Conservation (phyloP, 306 rosid genomes). For the Castanopsis chinensis region DNA sequence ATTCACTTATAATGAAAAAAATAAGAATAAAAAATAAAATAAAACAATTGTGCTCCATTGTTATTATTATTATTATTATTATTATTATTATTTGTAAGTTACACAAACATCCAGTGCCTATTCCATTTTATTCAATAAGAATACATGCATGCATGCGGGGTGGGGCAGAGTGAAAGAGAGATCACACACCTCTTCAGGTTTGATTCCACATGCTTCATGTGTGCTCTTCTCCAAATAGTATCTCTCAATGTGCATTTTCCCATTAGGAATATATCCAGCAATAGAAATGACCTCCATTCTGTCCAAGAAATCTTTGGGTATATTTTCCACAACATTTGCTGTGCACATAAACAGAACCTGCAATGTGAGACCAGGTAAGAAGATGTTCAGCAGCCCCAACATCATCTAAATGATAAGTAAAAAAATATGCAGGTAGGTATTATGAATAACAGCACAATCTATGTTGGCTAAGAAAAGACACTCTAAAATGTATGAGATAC, state of each 20-base stretch:
- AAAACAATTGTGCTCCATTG: no score
- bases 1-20: slow-evolving; percentile 1
- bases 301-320: slow-evolving; percentile 93
- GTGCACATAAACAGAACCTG: slow-evolving; percentile 99
- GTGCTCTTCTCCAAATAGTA: slow-evolving; percentile 93
- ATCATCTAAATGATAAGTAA: background rate
- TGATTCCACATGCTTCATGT: slow-evolving; percentile 91
- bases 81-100: no score
- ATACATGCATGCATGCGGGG: slow-evolving; percentile 10
- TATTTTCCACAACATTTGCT: slow-evolving; percentile 87
- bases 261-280: slow-evolving; percentile 96
- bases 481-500: background rate
- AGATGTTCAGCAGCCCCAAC: background rate
- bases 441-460: no score
- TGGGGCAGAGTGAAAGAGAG: slow-evolving; percentile 15
- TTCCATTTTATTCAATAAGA: background rate
- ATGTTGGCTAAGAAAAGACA: background rate
- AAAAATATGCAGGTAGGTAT: background rate
- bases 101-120: background rate
- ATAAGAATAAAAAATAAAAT: background rate
- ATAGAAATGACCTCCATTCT: slow-evolving; percentile 95
- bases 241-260: slow-evolving; percentile 97
- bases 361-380: slow-evolving; percentile 19
- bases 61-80: background rate
- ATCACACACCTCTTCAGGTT: slow-evolving; percentile 65